A percentile compares a stretch with the other conserved stretches of the same genome.
These are phyloP conservation scores for Aspergillus sclerotioniger DNA, from an alignment of 495 filamentous ascomycete genomes.

Conservation along the genomic window DNA sequence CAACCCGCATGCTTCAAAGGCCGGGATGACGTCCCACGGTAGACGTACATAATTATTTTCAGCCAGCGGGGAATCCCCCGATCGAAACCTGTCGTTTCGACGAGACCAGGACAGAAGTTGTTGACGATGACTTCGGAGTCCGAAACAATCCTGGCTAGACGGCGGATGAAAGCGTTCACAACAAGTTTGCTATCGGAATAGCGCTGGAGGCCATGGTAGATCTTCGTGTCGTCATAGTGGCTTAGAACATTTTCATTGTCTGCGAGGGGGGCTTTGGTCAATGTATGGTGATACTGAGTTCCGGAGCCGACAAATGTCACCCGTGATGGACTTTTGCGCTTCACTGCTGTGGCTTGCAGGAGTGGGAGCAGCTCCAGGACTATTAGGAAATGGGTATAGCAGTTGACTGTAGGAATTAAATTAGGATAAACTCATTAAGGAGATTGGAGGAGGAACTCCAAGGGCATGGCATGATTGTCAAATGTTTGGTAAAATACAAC, in stretches of 20 bases:
- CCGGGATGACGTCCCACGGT: not conserved
- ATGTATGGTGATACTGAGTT: not conserved
- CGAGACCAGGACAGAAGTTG: not conserved
- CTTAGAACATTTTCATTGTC: slow-evolving; percentile 8
- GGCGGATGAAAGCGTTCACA: slow-evolving; percentile 23
- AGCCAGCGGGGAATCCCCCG: not conserved
- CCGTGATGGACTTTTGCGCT: slow-evolving; percentile 16
- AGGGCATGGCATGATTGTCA: not conserved
- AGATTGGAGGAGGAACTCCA: not conserved
- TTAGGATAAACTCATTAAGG: not conserved
- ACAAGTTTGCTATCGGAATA: slow-evolving; percentile 30
- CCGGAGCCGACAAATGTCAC: slow-evolving; percentile 21
- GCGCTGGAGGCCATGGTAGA: slow-evolving; percentile 4
- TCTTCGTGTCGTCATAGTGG: slow-evolving; percentile 20
- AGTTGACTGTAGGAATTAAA: slow-evolving; percentile 22
- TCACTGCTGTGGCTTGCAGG: slow-evolving; percentile 18
- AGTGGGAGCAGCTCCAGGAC: slow-evolving; percentile 24
- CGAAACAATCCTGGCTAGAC: slow-evolving; percentile 11
- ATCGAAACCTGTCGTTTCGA: not conserved
- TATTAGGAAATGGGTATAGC: slow-evolving; percentile 33
- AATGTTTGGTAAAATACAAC: not conserved
- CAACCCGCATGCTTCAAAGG: not conserved
- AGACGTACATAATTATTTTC: not conserved
- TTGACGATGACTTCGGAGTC: not conserved
- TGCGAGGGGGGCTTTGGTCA: not conserved